A percentile compares a stretch with the other conserved stretches of the same genome.
These are phyloP conservation scores for Fagopyrum esculentum DNA, from an alignment of 148 eudicot species.

Conservation along the genomic window DNA sequence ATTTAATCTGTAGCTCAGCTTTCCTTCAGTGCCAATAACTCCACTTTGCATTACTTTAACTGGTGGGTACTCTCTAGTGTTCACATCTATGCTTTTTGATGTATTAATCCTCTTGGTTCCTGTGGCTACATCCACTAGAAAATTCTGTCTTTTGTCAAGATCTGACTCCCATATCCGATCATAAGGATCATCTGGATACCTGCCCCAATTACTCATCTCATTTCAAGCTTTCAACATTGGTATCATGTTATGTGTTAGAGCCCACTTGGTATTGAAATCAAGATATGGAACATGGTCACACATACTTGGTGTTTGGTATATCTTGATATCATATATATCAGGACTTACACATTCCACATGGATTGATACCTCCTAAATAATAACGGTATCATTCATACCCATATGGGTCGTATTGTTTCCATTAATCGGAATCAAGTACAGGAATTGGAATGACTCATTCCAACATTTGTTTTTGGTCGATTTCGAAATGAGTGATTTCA, in stretches of 20 bases:
- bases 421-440: no score
- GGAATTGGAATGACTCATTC: no score
- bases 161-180: conserved; percentile 97
- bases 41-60: conserved; percentile 95
- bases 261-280: no score
- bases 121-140: conserved; percentile 74
- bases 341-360: no score
- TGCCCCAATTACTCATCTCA: conserved; percentile 19
- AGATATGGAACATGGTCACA: no score
- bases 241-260: background rate
- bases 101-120: conserved; percentile 83
- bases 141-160: conserved; percentile 77
- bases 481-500: no score
- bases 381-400: no score
- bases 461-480: no score
- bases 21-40: conserved; percentile 75
- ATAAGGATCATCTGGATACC: conserved; percentile 99
- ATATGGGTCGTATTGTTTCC: no score
- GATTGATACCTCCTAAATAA: no score
- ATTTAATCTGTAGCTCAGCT: conserved; percentile 60
- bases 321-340: no score
- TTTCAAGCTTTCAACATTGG: background rate
- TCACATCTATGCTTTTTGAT: conserved; percentile 50
- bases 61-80: conserved; percentile 88
- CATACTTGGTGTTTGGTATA: no score